Conservation (phyloP, 169 alveolate species). For the Cryptosporidium canis region DNA sequence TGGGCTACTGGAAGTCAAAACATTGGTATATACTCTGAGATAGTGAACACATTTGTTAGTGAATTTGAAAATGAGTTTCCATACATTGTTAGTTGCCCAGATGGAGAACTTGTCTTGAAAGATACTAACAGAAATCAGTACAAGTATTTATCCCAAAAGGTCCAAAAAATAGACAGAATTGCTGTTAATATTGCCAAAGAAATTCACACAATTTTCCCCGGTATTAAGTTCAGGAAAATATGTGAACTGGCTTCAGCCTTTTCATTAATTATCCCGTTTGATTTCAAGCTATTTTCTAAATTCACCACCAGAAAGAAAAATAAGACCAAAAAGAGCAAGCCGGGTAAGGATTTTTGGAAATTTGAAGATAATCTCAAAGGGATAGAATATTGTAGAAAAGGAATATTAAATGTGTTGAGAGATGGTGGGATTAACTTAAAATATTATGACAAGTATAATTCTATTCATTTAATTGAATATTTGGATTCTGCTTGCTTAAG, state of each 20-base stretch:
- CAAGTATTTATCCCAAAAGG: neutral
- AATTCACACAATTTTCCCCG: conserved; percentile 19
- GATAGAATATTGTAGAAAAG: conserved; percentile 45
- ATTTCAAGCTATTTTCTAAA: conserved; percentile 4
- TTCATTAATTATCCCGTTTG: conserved; percentile 14
- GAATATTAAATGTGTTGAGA: conserved; percentile 4
- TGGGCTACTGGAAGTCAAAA: conserved; percentile 29
- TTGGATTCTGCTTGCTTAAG: conserved; percentile 23
- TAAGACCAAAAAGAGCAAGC: neutral
- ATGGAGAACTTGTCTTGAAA: conserved; percentile 31
- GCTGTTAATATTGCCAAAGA: conserved; percentile 55
- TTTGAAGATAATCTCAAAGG: conserved; percentile 3
- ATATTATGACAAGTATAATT: neutral
- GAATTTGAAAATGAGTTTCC: conserved; percentile 67
- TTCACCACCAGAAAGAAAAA: neutral
- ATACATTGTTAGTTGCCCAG: conserved; percentile 50
- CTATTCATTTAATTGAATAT: neutral
- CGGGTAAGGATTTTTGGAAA: neutral
- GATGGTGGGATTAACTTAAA: neutral
- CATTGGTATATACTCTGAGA: conserved; percentile 19
- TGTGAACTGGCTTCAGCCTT: conserved; percentile 25
- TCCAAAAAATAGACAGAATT: conserved; percentile 7
- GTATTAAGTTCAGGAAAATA: conserved; percentile 8
- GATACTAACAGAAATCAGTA: neutral
- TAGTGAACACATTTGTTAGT: neutral